Conservation (phyloP, 116 monocot genomes). For the Posidonia oceanica region DNA sequence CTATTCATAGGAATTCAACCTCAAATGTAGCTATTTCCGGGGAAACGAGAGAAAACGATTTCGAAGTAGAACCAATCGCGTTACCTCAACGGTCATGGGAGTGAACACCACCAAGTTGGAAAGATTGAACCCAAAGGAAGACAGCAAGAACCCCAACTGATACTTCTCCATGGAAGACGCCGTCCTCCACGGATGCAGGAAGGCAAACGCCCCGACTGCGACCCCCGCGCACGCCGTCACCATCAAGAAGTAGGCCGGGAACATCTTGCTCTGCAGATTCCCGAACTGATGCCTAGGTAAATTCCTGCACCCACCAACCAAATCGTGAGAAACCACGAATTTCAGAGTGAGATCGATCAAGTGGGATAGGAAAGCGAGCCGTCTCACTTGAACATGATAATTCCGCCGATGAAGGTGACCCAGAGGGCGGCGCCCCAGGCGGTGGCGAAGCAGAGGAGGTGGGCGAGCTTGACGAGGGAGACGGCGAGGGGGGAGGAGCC, state of each 20-base stretch:
- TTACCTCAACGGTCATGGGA: conserved; percentile 95
- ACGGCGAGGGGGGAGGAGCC: conserved; percentile 20
- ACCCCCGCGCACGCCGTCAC: conserved; percentile 40
- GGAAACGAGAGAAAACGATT: not conserved
- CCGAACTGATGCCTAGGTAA: conserved; percentile 95
- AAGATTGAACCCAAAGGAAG: conserved; percentile 70
- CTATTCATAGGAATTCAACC: not conserved
- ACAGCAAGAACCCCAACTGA: conserved; percentile 82
- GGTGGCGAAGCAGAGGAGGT: conserved; percentile 86
- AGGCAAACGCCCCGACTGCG: conserved; percentile 67
- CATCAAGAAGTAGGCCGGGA: conserved; percentile 82
- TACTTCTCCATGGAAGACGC: conserved; percentile 61
- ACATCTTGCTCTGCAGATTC: conserved; percentile 88
- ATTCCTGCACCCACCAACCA: conserved; percentile 32
- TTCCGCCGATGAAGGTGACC: conserved; percentile 99
- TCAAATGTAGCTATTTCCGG: no score
- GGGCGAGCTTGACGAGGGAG: conserved; percentile 60
- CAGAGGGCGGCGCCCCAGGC: conserved; percentile 81
- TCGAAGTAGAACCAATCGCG: not conserved
- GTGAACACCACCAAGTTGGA: conserved; percentile 91
- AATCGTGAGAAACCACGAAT: not conserved
- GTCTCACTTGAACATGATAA: conserved; percentile 97
- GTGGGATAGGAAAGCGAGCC: not conserved
- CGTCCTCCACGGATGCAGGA: conserved; percentile 73
- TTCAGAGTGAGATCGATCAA: not conserved